Evolutionary conservation across 352 stramenopile genomes (phyloP), one percentile per base, ranked within the genome.

Genomic region (Plasmopara muralis): DNA sequence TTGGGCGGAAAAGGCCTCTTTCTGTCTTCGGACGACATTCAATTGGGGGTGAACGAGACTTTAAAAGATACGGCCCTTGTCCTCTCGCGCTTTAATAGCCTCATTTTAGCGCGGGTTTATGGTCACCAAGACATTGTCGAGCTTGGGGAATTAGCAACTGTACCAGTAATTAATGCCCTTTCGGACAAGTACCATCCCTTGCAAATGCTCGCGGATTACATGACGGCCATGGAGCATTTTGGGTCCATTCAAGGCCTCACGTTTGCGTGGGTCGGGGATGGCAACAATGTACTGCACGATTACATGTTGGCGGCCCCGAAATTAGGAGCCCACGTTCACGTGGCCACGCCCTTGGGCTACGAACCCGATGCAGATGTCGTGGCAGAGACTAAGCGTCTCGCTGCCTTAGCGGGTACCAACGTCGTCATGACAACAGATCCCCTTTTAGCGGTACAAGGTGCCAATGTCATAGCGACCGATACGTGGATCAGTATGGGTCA

Each of bases 131-230:
- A 96, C 55, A 85, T 96, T 12, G 48, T 82, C 6, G 87, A 98
- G 58, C 82, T 98, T 13, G 85, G 85, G 1, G 57, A 87, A 50
- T 74, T 98, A 39, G 72, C 95, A 5, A 93, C 68, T 20, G 90
- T 98, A 35, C 95, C 96, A 41, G 92, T 99, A 30, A 99, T 99
- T 68, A 99, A 99, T 62, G 96, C 96, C 16, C 78, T 99, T 7
- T 97, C 84, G 55, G 96, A 99, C 64, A 93, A 97, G 69, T 96
- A 98, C 68, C 97, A 99, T 68, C 97, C 96, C 16, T 76, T 99
- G 29, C 97, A 99, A 68, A 98, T 95, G 52, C 76, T 99, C 37
- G 97, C 96, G 1, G 97, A 99, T 75, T 87, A 98, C 41, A 93
- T 98, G 88, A 98, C 95, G 3, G 80, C 99, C 10, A 50, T 81